These are phyloP conservation scores for Raffaelea arxii DNA, from an alignment of 2,329 filamentous ascomycete genomes.

Conservation along the genomic window DNA sequence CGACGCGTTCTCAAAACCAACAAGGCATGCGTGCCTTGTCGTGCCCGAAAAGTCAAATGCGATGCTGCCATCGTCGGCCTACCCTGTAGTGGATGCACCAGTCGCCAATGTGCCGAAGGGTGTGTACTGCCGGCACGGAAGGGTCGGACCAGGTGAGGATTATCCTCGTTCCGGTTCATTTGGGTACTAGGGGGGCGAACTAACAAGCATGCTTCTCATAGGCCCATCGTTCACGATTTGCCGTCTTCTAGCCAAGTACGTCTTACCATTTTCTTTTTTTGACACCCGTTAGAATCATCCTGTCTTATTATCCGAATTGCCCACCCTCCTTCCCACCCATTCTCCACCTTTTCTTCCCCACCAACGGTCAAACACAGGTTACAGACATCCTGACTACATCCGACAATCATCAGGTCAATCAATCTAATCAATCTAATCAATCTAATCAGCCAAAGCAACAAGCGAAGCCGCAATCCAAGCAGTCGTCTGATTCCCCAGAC, in stretches of 20 bases:
- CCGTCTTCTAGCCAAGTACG: conserved; percentile 8
- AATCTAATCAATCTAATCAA: conserved; percentile 8
- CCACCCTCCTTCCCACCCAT: too few species aligned
- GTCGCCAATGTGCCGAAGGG: conserved; percentile 13
- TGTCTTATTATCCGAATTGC: conserved; percentile 10
- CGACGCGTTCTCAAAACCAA: conserved; percentile 11
- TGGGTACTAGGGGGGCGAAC: conserved; percentile 12
- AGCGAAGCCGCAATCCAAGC: background rate
- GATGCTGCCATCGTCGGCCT: conserved; percentile 15
- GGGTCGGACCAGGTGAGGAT: conserved; percentile 14
- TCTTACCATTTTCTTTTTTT: too few species aligned
- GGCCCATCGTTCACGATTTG: conserved; percentile 13
- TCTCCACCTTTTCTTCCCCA: conserved; percentile 9
- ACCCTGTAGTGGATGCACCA: conserved; percentile 16
- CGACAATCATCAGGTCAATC: conserved; percentile 8
- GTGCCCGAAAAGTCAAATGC: conserved; percentile 16
- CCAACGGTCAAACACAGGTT: conserved; percentile 6
- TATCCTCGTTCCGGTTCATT: too few species aligned
- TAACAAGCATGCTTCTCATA: conserved; percentile 13
- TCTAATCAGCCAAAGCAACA: conserved; percentile 5
- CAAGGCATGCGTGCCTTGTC: conserved; percentile 16
- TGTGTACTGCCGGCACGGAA: conserved; percentile 15
- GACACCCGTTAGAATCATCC: too few species aligned
- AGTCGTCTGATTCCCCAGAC: conserved; percentile 10
- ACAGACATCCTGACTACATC: conserved; percentile 10